Percentiles rank a stretch among this genome's conserved stretches.
These are phyloP conservation scores for Nemophila menziesii DNA, from an alignment of 257 asterid genomes.

Conservation along the genomic window DNA sequence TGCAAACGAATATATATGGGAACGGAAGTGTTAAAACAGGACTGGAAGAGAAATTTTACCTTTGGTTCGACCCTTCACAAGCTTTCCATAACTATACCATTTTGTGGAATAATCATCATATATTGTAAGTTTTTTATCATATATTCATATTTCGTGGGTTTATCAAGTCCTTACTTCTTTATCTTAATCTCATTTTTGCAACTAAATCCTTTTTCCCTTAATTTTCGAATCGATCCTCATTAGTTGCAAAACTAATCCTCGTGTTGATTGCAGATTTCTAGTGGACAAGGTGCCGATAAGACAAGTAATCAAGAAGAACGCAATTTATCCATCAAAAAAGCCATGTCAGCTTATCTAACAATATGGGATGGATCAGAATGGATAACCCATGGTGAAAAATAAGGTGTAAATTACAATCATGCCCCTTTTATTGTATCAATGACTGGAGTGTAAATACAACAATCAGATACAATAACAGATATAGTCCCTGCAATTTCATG, in stretches of 20 bases:
- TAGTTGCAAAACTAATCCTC: too few relatives aligned
- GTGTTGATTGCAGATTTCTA: slow-evolving; percentile 43
- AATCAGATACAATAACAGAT: slow-evolving; percentile 30
- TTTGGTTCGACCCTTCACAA: slow-evolving; percentile 78
- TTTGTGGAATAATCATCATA: slow-evolving; percentile 78
- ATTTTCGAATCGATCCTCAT: too few relatives aligned
- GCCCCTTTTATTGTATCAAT: slow-evolving; percentile 50
- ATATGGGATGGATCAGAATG: slow-evolving; percentile 86
- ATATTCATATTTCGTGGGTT: too few relatives aligned
- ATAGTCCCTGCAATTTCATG: slow-evolving; percentile 22
- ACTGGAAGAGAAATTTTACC: slow-evolving; percentile 75
- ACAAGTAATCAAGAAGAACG: slow-evolving; percentile 38
- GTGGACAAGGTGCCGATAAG: slow-evolving; percentile 76
- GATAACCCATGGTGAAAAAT: slow-evolving; percentile 89
- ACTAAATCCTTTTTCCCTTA: too few relatives aligned
- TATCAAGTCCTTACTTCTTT: too few relatives aligned
- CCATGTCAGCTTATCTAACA: slow-evolving; percentile 59
- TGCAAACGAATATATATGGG: slow-evolving; percentile 73
- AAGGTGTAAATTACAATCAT: slow-evolving; percentile 48
- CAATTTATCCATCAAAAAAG: slow-evolving; percentile 65
- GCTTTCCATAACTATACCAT: slow-evolving; percentile 61
- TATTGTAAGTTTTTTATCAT: slow-evolving; percentile 38
- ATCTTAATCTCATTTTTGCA: too few relatives aligned
- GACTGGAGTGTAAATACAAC: slow-evolving; percentile 47
- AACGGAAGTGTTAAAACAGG: slow-evolving; percentile 78